Conservation (phyloP, 345 rosid species). For the Aurinia saxatilis region DNA sequence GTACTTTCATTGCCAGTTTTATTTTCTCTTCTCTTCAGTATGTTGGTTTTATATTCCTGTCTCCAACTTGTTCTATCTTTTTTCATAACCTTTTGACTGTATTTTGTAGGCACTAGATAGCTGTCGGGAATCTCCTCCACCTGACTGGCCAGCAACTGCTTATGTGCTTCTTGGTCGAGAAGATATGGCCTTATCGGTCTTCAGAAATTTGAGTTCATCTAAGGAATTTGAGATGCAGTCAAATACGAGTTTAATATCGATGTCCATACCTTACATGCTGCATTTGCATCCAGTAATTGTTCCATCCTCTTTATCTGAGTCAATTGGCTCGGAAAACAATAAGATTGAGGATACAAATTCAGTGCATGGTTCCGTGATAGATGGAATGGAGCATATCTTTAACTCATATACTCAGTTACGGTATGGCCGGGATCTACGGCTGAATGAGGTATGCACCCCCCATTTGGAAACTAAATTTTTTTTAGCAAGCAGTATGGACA, state of each 20-base stretch:
- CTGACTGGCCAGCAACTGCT: conserved; percentile 92
- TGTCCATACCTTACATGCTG: conserved; percentile 91
- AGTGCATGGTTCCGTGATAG: conserved; percentile 62
- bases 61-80: conserved; percentile 3
- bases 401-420: conserved; percentile 74
- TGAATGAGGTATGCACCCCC: conserved; percentile 68
- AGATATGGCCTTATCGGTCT: conserved; percentile 71
- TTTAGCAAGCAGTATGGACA: no score
- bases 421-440: conserved; percentile 87
- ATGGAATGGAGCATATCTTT: conserved; percentile 99
- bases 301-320: conserved; percentile 73
- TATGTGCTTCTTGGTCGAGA: conserved; percentile 92
- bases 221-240: conserved; percentile 53
- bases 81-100: conserved; percentile 16
- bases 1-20: not conserved
- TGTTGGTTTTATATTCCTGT: not conserved
- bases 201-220: conserved; percentile 40
- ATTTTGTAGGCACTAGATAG: conserved; percentile 69
- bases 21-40: not conserved
- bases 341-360: conserved; percentile 77
- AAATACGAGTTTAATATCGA: conserved; percentile 52
- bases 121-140: conserved; percentile 91
- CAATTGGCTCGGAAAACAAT: conserved; percentile 50
- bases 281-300: conserved; percentile 90
- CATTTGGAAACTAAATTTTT: not conserved